Percentiles rank a stretch among this genome's conserved stretches.
Evolutionary conservation across 257 asterid species (phyloP).

Genomic region (Euphrasia confusa): DNA sequence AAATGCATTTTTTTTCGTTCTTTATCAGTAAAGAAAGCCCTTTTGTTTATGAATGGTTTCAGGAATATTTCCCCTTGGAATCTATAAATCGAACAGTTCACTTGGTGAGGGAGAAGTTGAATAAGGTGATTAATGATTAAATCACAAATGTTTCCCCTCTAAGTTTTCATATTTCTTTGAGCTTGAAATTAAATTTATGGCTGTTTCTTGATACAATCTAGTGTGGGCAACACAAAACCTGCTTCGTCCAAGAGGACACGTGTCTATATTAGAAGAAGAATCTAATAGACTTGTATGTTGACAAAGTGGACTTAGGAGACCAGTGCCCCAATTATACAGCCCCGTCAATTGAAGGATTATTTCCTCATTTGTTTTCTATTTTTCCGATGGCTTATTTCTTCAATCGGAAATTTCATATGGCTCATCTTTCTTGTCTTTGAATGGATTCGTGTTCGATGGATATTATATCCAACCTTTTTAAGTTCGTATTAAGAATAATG

Average conservation of each 20-base stretch:
- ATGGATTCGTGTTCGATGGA: no score
- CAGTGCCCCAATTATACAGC: neutral
- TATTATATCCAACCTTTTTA: no score
- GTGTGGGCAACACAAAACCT: slow-evolving; percentile 34
- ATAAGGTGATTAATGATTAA: slow-evolving; percentile 40
- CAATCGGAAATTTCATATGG: no score
- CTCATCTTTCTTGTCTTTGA: no score
- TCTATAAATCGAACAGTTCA: slow-evolving; percentile 84
- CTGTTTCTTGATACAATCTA: slow-evolving; percentile 52
- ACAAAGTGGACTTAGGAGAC: neutral
- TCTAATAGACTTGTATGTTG: slow-evolving; percentile 25
- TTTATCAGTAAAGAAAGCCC: slow-evolving; percentile 8
- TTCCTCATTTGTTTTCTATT: no score
- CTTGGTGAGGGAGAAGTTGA: slow-evolving; percentile 71
- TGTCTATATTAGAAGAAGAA: slow-evolving; percentile 68
- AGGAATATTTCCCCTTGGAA: slow-evolving; percentile 71
- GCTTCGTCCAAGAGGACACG: slow-evolving; percentile 59
- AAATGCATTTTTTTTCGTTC: neutral
- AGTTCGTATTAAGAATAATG: no score
- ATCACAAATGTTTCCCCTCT: neutral
- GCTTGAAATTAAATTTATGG: neutral
- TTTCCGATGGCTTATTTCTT: no score
- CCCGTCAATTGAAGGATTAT: no score
- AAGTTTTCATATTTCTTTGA: neutral
- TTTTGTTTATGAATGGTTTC: slow-evolving; percentile 16